phyloP scores from a whole-genome alignment of 2,329 filamentous ascomycete genomes.

The Chrysoporthe austroafricana region DNA sequence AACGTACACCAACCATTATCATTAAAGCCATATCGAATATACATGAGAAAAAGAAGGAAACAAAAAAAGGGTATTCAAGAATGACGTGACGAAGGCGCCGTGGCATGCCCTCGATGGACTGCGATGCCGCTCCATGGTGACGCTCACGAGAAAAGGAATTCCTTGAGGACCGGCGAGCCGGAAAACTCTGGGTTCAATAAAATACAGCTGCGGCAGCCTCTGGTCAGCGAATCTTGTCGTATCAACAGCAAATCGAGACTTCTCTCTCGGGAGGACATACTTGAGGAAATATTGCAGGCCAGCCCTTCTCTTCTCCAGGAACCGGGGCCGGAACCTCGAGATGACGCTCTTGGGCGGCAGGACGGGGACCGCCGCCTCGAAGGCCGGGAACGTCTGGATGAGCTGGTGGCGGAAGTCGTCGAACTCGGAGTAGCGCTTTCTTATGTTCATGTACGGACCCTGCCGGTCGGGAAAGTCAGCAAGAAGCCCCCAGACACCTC shows the following conservation, averaged over 20 bases:
- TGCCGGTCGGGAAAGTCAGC: slow-evolving; percentile 34
- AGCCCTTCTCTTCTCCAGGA: slow-evolving; percentile 80
- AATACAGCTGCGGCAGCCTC: slow-evolving; percentile 70
- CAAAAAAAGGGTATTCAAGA: slow-evolving; percentile 22
- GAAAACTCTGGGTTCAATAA: slow-evolving; percentile 93
- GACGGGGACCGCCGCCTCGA: slow-evolving; percentile 82
- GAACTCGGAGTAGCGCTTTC: slow-evolving; percentile 90
- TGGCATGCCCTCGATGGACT: background rate
- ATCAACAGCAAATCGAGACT: too few species aligned
- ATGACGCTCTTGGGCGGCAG: slow-evolving; percentile 91
- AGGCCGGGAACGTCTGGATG: slow-evolving; percentile 79
- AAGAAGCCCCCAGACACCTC: background rate
- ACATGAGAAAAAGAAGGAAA: background rate
- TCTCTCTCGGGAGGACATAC: slow-evolving; percentile 53
- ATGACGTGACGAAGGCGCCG: background rate
- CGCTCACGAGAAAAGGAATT: slow-evolving; percentile 75
- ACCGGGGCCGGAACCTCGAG: slow-evolving; percentile 80
- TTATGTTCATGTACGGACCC: slow-evolving; percentile 65
- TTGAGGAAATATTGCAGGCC: slow-evolving; percentile 93
- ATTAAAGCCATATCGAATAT: slow-evolving; percentile 26
- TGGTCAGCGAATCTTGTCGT: background rate
- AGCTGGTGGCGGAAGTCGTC: slow-evolving; percentile 78
- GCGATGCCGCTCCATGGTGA: background rate
- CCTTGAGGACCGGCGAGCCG: slow-evolving; percentile 85
- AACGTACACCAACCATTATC: slow-evolving; percentile 24